phyloP scores from a whole-genome alignment of 225 moss, liverwort and hornwort genomes.

The Rhytidiadelphus loreus region DNA sequence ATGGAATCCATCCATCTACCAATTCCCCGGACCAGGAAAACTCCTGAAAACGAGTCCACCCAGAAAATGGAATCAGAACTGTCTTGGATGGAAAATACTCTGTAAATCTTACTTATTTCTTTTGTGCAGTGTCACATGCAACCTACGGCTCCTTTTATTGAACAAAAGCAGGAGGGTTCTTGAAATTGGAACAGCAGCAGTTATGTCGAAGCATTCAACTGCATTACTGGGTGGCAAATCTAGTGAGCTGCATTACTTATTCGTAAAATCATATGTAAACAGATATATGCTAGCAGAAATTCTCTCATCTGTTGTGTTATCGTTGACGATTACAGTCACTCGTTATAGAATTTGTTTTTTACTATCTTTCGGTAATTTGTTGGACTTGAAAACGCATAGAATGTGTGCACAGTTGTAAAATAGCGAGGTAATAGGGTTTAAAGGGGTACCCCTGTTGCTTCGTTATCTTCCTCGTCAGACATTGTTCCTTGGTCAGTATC shows the following conservation, averaged over 20 bases:
- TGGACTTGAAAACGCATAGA: neutral
- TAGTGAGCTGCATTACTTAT: neutral
- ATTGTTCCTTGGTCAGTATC: neutral
- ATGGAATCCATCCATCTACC: constrained; percentile 72
- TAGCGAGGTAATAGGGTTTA: neutral
- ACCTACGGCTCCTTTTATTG: neutral
- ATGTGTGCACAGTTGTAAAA: neutral
- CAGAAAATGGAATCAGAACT: neutral
- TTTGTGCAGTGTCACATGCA: neutral
- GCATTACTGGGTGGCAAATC: neutral
- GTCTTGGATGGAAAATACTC: neutral
- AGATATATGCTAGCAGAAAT: neutral
- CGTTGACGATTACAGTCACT: neutral
- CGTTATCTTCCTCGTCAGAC: constrained; percentile 16
- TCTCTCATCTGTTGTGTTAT: neutral
- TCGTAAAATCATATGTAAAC: neutral
- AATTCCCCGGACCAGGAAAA: constrained; percentile 69
- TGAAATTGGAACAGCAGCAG: neutral
- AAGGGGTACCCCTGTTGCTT: constrained; percentile 1
- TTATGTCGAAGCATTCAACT: neutral
- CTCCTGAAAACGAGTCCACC: constrained; percentile 14
- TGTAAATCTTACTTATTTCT: neutral
- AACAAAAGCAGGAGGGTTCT: neutral
- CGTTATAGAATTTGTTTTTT: neutral
- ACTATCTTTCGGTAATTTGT: neutral